These are phyloP conservation scores for Diaporthe ilicicola DNA, from an alignment of 2,329 filamentous ascomycete species.

Conservation along the genomic window DNA sequence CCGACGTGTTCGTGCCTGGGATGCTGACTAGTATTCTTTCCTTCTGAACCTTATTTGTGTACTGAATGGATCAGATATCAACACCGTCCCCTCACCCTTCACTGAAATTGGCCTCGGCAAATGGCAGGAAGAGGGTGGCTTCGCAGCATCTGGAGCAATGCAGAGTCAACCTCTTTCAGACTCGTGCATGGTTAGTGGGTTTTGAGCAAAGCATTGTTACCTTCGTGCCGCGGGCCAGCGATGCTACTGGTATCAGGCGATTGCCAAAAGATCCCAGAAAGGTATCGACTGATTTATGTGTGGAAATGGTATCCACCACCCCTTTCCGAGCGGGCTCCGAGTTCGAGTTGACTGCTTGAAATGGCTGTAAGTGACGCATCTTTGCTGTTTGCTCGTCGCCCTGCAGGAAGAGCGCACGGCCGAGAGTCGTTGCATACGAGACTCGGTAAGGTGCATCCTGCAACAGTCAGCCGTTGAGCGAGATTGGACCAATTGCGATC, in stretches of 20 bases:
- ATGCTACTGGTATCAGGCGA: conserved; percentile 4
- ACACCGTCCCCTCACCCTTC: neutral
- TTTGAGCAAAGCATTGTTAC: conserved; percentile 2
- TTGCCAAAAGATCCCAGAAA: conserved; percentile 1
- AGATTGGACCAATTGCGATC: conserved; percentile 3
- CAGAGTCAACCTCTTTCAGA: neutral
- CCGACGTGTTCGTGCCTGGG: neutral
- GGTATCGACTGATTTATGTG: conserved; percentile 1
- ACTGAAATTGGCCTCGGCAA: neutral
- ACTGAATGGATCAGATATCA: conserved; percentile 3
- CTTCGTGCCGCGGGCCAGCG: conserved; percentile 1
- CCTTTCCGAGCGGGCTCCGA: neutral
- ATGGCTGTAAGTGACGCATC: neutral
- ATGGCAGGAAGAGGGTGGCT: neutral
- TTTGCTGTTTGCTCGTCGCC: neutral
- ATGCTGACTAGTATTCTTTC: neutral
- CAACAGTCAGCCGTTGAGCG: conserved; percentile 22
- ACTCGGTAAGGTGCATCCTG: conserved; percentile 16
- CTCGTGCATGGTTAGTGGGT: conserved; percentile 9
- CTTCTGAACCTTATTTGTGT: conserved; percentile 13
- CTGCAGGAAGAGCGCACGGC: conserved; percentile 9
- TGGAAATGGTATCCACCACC: neutral
- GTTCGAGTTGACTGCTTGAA: neutral
- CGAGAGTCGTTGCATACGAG: conserved; percentile 11
- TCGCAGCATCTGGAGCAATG: neutral